phyloP scores from a whole-genome alignment of 345 rosid species.

The Eucalyptus melliodora region DNA sequence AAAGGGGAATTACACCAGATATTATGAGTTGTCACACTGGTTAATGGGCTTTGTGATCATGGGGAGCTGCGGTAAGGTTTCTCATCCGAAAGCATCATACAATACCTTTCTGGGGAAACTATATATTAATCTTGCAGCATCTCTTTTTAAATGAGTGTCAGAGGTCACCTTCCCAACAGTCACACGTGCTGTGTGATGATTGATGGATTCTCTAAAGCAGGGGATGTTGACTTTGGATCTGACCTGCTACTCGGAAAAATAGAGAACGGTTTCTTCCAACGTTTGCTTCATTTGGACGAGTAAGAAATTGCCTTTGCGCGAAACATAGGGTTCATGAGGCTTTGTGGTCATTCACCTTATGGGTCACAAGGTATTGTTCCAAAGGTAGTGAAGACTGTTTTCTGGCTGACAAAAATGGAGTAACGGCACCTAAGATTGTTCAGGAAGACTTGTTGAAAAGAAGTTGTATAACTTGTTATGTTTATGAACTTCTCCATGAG shows the following conservation, averaged over 20 bases:
- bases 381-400: conserved; percentile 57
- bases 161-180: conserved; percentile 44
- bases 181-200: conserved; percentile 67
- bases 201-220: conserved; percentile 77
- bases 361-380: conserved; percentile 68
- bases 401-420: conserved; percentile 48
- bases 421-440: conserved; percentile 82
- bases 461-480: conserved; percentile 57
- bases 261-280: conserved; percentile 58
- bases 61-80: conserved; percentile 54
- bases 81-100: conserved; percentile 47
- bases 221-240: conserved; percentile 40
- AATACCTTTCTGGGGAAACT: conserved; percentile 58
- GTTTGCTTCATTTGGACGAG: conserved; percentile 57
- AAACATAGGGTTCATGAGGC: conserved; percentile 62
- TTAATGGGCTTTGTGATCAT: conserved; percentile 48
- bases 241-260: conserved; percentile 40
- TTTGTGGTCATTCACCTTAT: conserved; percentile 51
- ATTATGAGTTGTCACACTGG: conserved; percentile 48
- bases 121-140: conserved; percentile 37
- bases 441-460: conserved; percentile 79
- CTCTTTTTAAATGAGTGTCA: conserved; percentile 57
- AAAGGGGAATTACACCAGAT: conserved; percentile 46
- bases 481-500: conserved; percentile 75
- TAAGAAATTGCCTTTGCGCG: conserved; percentile 64